Base-by-base conservation (phyloP, 2,329 filamentous ascomycete genomes). In the Sporothrix curviconia region DNA sequence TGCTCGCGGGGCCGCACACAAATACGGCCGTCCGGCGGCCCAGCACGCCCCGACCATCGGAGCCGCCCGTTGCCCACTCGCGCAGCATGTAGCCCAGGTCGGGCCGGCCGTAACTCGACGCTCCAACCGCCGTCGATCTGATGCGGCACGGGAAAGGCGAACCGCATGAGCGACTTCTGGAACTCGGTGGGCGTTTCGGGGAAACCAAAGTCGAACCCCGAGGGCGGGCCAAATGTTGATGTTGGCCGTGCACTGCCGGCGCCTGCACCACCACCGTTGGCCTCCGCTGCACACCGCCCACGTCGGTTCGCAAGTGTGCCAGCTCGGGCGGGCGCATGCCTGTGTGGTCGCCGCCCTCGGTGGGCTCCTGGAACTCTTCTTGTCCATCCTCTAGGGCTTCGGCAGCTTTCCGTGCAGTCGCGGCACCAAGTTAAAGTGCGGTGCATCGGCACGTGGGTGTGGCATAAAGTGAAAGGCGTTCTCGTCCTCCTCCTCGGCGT, bases 31-130 rank as follows among this genome's bases (percentile, higher is more conserved):
- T 91, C 58, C 90, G 77, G 44, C 87, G 78, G 1, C 92, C 92
- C 58, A 95, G 86, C 57, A 86, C 84, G 1, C 84, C 84, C 46
- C 83, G 74, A 3, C 84, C 83, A 62, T 86, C 82, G 0, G 75
- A 64, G 54, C 85, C 85, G n/a, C 85, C 86, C 22, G 82, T 85
- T 4, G 89, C 88, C 81, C 91, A 86, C 62, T 94, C 85, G 66
- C 83, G 85, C 55, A 97, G 79, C 83, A 95, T 90, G 69, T 87
- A 92, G 1, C 89, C 87, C 36, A 97, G 81, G 64, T 96, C 87
- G 0, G 92, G 92, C 0, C 92, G 83, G 17, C 91, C 91, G 70
- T 96, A 96, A n/a, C 72, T 96, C 92, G 14, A 94, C 90, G 62
- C 83, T 88, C 90, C 92, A 96, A 56, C 91, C 89, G 63, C 90